Evolutionary conservation across 2,329 filamentous ascomycete genomes (phyloP).

Genomic region (Colletotrichum sp.): DNA sequence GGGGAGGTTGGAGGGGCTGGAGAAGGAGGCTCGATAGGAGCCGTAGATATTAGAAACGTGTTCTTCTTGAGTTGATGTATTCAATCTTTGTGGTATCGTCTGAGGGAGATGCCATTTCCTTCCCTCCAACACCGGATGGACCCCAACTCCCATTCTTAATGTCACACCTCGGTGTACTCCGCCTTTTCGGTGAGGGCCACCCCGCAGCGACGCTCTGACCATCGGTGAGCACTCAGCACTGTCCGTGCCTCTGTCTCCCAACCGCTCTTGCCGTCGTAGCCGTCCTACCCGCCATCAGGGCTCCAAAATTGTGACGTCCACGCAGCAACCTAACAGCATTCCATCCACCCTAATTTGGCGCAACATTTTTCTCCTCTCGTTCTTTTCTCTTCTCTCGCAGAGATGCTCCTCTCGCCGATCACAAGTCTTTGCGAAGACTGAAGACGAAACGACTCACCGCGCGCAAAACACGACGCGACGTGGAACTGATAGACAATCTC

Average conservation of each 20-base stretch:
- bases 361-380: neutral
- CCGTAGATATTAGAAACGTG: neutral
- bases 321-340: neutral
- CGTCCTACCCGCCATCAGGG: neutral
- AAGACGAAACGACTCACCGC: neutral
- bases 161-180: slow-evolving; percentile 10
- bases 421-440: neutral
- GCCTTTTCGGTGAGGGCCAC: slow-evolving; percentile 3
- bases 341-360: neutral
- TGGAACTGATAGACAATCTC: neutral
- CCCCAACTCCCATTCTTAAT: neutral
- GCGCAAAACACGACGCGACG: neutral
- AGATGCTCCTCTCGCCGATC: neutral
- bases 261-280: neutral
- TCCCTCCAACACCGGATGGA: neutral
- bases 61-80: neutral
- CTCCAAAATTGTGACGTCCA: slow-evolving; percentile 1
- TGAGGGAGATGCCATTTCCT: neutral
- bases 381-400: neutral
- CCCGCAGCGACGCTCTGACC: neutral
- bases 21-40: neutral
- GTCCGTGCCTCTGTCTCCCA: neutral
- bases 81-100: neutral
- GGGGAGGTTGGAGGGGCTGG: neutral
- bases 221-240: neutral